Conservation (phyloP, 2,329 filamentous ascomycete genomes). For the Niveomyces coronatus region DNA sequence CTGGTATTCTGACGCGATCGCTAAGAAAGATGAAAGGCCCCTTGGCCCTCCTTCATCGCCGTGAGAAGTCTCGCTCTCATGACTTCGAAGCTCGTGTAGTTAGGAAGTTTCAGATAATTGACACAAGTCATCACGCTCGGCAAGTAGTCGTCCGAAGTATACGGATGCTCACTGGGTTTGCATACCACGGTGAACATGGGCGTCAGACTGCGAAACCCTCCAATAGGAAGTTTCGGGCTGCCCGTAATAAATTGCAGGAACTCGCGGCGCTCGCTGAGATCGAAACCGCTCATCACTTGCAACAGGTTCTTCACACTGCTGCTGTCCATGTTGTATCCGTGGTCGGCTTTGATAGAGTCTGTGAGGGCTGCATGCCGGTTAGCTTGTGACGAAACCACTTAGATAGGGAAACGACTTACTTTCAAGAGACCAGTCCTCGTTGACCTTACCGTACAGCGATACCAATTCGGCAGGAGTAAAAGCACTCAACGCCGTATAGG, state of each 20-base stretch:
- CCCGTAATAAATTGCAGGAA: slow-evolving; percentile 98
- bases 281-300: slow-evolving; percentile 87
- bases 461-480: slow-evolving; percentile 95
- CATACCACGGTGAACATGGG: slow-evolving; percentile 99
- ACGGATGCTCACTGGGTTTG: slow-evolving; percentile 93
- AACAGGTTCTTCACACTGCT: slow-evolving; percentile 87
- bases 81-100: slow-evolving; percentile 72
- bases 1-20: too few species aligned
- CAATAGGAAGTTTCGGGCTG: slow-evolving; percentile 95
- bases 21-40: slow-evolving; percentile 91
- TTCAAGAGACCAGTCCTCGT: slow-evolving; percentile 96
- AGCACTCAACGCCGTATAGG: slow-evolving; percentile 80
- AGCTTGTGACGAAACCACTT: slow-evolving; percentile 1
- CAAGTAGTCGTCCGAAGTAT: slow-evolving; percentile 92
- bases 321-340: slow-evolving; percentile 98
- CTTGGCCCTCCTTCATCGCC: slow-evolving; percentile 91
- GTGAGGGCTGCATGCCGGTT: slow-evolving; percentile 58
- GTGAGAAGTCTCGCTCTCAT: slow-evolving; percentile 70
- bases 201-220: slow-evolving; percentile 92
- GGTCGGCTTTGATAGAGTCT: slow-evolving; percentile 97
- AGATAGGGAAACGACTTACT: slow-evolving; percentile 51
- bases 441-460: slow-evolving; percentile 81
- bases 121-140: slow-evolving; percentile 99
- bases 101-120: slow-evolving; percentile 95
- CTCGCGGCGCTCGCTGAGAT: slow-evolving; percentile 65